Percentiles rank a stretch among this genome's conserved stretches.
phyloP scores from a whole-genome alignment of 257 asterid species.

The Salvia miltiorrhiza region DNA sequence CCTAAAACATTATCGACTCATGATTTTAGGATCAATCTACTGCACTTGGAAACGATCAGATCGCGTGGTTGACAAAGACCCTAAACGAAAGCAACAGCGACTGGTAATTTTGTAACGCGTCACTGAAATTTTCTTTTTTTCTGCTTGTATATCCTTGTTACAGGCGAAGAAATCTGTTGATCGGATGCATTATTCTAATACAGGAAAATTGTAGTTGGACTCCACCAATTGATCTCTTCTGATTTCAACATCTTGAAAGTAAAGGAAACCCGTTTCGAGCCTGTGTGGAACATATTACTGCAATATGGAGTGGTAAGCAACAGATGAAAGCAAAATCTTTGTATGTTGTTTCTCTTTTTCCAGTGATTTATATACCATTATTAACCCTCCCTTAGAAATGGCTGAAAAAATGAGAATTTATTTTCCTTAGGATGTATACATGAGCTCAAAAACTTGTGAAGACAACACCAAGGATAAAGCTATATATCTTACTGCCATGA shows the following conservation, averaged over 20 bases:
- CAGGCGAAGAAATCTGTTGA: neutral
- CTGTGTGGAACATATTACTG: conserved; percentile 29
- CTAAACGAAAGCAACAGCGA: conserved; percentile 44
- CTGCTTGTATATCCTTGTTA: neutral
- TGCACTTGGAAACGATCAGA: conserved; percentile 31
- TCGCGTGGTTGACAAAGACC: conserved; percentile 43
- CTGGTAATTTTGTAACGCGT: conserved; percentile 38
- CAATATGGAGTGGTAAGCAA: conserved; percentile 52
- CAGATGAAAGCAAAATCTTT: neutral
- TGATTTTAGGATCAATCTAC: conserved; percentile 39
- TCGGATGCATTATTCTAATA: neutral
- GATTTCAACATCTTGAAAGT: conserved; percentile 16
- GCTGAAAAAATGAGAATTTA: neutral
- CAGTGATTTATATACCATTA: neutral
- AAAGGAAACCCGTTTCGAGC: conserved; percentile 3
- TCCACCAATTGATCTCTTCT: conserved; percentile 40
- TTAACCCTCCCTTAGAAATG: too few species aligned
- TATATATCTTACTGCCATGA: conserved; percentile 33
- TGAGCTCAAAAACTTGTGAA: conserved; percentile 29
- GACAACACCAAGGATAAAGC: conserved; percentile 26
- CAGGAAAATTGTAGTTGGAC: conserved; percentile 60
- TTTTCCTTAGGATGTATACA: conserved; percentile 45
- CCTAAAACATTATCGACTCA: neutral
- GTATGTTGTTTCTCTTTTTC: neutral
- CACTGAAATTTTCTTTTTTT: neutral